These are phyloP conservation scores for Podospora anserina DNA, from an alignment of 495 filamentous ascomycete genomes.

Conservation along the genomic window DNA sequence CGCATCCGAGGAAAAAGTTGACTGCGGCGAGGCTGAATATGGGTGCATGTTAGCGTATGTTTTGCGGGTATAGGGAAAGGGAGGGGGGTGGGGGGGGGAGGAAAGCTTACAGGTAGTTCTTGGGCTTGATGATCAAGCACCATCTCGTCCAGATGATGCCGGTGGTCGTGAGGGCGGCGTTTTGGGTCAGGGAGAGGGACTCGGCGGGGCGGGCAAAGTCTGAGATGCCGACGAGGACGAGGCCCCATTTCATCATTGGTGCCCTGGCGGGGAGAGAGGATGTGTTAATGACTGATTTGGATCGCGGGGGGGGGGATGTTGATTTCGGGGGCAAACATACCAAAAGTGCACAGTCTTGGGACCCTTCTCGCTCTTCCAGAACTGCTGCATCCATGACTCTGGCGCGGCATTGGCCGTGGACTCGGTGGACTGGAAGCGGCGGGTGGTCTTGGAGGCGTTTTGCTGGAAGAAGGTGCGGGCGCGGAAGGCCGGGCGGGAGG, in stretches of 20 bases:
- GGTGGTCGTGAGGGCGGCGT: constrained; percentile 80
- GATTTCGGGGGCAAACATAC: constrained; percentile 34
- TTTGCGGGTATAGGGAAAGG: too few relatives aligned
- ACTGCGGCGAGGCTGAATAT: constrained; percentile 74
- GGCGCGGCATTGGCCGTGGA: constrained; percentile 42
- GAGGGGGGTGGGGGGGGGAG: background rate
- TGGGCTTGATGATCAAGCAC: constrained; percentile 95
- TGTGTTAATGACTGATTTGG: background rate
- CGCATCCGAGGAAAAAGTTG: constrained; percentile 94
- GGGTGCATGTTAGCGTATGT: too few relatives aligned
- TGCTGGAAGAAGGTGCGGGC: constrained; percentile 49
- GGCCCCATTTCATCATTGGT: constrained; percentile 94
- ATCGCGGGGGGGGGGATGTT: background rate
- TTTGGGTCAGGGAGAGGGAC: constrained; percentile 87
- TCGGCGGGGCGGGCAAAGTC: constrained; percentile 92
- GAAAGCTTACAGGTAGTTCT: constrained; percentile 72
- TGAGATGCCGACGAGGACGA: constrained; percentile 87
- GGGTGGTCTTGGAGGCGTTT: constrained; percentile 50
- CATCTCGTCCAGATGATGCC: constrained; percentile 96
- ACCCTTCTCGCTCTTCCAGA: constrained; percentile 85
- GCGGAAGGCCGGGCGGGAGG: constrained; percentile 50
- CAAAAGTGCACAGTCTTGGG: constrained; percentile 98
- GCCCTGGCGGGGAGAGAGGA: constrained; percentile 55
- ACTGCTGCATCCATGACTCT: constrained; percentile 61
- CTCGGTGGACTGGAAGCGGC: constrained; percentile 65